phyloP scores from a whole-genome alignment of 179 eudicot genomes.

The Camellia oleifera region DNA sequence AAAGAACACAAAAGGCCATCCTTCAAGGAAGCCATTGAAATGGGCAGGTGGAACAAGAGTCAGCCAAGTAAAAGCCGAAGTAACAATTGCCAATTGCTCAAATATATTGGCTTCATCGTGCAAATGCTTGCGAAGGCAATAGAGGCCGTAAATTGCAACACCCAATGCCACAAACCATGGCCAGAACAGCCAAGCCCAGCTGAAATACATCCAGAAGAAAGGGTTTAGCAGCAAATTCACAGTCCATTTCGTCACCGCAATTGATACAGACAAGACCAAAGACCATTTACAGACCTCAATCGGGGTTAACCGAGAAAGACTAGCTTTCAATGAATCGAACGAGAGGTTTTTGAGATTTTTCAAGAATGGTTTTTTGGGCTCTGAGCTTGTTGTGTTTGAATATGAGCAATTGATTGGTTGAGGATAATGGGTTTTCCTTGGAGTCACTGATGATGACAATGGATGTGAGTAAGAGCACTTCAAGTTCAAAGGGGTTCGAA shows the following conservation, averaged over 20 bases:
- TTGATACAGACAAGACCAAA: conserved; percentile 32
- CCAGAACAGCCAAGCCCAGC: conserved; percentile 94
- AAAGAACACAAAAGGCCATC: conserved; percentile 86
- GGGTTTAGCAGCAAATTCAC: conserved; percentile 51
- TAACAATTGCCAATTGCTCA: conserved; percentile 71
- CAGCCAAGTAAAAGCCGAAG: conserved; percentile 73
- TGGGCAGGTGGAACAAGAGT: conserved; percentile 84
- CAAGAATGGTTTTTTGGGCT: conserved; percentile 25
- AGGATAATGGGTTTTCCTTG: conserved; percentile 21
- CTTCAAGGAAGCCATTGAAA: conserved; percentile 86
- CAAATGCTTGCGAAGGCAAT: conserved; percentile 50
- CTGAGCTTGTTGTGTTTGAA: conserved; percentile 34
- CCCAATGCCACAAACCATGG: conserved; percentile 77
- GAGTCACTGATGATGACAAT: neutral
- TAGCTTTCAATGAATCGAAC: conserved; percentile 38
- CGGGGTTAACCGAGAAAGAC: conserved; percentile 47
- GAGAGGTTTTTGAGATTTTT: conserved; percentile 34
- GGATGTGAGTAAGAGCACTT: neutral
- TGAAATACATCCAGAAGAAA: conserved; percentile 86
- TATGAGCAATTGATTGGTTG: conserved; percentile 38
- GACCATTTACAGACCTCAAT: conserved; percentile 47
- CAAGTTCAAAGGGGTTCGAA: neutral
- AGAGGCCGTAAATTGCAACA: conserved; percentile 50
- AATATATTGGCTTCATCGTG: conserved; percentile 49
- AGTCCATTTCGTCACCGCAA: conserved; percentile 53